These are phyloP conservation scores for Zygoascus ofunaensis DNA, from an alignment of 805 yeast species.

Conservation along the genomic window DNA sequence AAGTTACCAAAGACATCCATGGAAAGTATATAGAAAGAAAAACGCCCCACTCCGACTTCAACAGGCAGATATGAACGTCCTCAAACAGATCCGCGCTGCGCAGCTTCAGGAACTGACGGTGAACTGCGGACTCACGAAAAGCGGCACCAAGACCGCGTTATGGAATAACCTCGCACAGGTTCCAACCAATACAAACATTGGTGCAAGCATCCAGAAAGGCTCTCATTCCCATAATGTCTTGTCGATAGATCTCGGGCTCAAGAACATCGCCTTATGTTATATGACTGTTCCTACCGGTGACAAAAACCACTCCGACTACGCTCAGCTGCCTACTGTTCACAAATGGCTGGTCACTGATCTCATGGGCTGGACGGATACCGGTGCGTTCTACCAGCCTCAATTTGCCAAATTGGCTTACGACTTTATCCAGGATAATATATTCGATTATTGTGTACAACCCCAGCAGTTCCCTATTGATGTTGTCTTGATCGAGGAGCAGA, in stretches of 20 bases:
- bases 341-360: conserved; percentile 13
- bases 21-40: too few species aligned
- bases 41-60: too few species aligned
- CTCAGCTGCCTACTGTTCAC: conserved; percentile 6
- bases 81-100: neutral
- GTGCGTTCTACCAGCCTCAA: conserved; percentile 21
- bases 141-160: conserved; percentile 17
- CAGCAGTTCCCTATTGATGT: conserved; percentile 29
- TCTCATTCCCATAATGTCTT: conserved; percentile 13
- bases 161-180: conserved; percentile 5
- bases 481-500: conserved; percentile 47
- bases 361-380: conserved; percentile 6
- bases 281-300: conserved; percentile 3
- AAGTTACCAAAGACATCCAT: too few species aligned
- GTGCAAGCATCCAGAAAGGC: too few species aligned
- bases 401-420: conserved; percentile 20
- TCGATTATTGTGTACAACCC: neutral
- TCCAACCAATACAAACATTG: neutral
- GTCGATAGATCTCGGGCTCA: conserved; percentile 29
- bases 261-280: conserved; percentile 26
- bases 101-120: conserved; percentile 14
- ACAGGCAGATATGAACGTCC: too few species aligned
- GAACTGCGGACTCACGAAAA: conserved; percentile 15
- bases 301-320: neutral
- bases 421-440: conserved; percentile 14